Evolutionary conservation across 2,329 filamentous ascomycete genomes (phyloP).

Genomic region (Paecilomyces variotii): DNA sequence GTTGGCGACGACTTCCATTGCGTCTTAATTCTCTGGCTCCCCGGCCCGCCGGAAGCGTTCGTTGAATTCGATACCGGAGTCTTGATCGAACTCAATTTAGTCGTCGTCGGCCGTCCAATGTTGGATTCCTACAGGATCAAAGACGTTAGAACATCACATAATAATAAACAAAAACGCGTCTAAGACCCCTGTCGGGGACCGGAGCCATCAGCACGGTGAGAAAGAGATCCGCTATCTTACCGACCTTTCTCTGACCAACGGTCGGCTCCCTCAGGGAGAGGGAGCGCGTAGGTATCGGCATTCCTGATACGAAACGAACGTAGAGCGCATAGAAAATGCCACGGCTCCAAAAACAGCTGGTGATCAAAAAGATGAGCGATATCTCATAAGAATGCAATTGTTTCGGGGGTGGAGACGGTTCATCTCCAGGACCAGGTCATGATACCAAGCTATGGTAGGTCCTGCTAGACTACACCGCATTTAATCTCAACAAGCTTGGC

Average conservation of each 20-base stretch:
- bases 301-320: slow-evolving; percentile 9
- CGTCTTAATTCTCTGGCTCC: slow-evolving; percentile 6
- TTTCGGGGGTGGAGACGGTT: not conserved
- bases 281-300: slow-evolving; percentile 34
- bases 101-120: slow-evolving; percentile 15
- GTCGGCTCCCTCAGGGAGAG: slow-evolving; percentile 26
- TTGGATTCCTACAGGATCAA: slow-evolving; percentile 12
- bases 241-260: slow-evolving; percentile 17
- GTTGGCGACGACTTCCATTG: slow-evolving; percentile 8
- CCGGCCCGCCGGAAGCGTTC: slow-evolving; percentile 4
- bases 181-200: not conserved
- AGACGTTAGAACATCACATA: slow-evolving; percentile 11
- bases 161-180: slow-evolving; percentile 1
- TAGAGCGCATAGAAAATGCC: not conserved
- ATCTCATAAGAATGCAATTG: not conserved
- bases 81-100: slow-evolving; percentile 7
- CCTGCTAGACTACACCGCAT: not conserved
- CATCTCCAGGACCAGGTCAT: not conserved
- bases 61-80: slow-evolving; percentile 3
- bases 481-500: slow-evolving; percentile 1
- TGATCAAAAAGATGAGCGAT: not conserved
- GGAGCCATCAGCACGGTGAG: no score
- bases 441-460: not conserved
- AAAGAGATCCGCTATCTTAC: slow-evolving; percentile 2
- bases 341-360: not conserved